Evolutionary conservation across 176 grass and related monocot genomes (phyloP).

Genomic region (Ananas comosus): DNA sequence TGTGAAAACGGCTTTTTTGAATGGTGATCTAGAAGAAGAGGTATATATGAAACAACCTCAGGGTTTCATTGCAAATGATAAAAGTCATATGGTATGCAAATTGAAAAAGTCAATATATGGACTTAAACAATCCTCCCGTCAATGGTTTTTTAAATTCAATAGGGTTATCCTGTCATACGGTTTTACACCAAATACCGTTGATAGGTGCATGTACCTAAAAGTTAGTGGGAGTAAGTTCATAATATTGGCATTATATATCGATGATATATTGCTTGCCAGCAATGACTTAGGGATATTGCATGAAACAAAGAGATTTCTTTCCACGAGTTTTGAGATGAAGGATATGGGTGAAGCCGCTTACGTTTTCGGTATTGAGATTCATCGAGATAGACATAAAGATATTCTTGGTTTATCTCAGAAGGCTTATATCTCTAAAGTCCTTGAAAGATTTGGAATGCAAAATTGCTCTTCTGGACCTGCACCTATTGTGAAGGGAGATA

Average conservation of each 20-base stretch:
- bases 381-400: not conserved
- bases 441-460: not conserved
- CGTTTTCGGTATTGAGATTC: not conserved
- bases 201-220: not conserved
- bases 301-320: not conserved
- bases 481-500: not conserved
- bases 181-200: not conserved
- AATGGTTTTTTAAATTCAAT: not conserved
- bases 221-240: not conserved
- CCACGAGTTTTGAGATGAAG: not conserved
- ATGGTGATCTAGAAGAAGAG: not conserved
- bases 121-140: not conserved
- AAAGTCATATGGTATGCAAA: not conserved
- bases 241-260: not conserved
- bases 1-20: not conserved
- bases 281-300: not conserved
- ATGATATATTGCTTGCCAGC: not conserved
- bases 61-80: not conserved
- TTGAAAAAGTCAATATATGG: not conserved
- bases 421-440: not conserved
- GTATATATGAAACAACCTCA: not conserved
- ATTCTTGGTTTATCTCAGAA: not conserved
- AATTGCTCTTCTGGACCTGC: not conserved
- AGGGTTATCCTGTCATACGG: not conserved
- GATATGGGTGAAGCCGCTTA: not conserved